These are phyloP conservation scores for Yamadazyma friedrichii DNA, from an alignment of 1,139 yeast species.

Conservation along the genomic window DNA sequence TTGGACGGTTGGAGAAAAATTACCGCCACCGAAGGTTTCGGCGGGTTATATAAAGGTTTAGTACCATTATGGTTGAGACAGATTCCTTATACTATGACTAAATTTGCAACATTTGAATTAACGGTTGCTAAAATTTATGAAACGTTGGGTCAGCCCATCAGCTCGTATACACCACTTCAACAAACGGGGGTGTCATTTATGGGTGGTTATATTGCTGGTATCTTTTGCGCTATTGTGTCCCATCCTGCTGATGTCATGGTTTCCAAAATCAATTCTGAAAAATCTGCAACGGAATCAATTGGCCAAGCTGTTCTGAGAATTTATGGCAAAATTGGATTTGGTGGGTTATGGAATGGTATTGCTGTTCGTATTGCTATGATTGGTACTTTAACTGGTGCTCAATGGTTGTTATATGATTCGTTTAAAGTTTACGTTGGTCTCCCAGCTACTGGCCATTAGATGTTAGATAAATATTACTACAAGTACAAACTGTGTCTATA, in stretches of 20 bases:
- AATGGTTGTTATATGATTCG: slow-evolving; percentile 93
- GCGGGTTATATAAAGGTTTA: slow-evolving; percentile 80
- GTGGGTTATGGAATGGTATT: slow-evolving; percentile 91
- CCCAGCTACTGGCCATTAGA: slow-evolving; percentile 77
- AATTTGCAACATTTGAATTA: slow-evolving; percentile 89
- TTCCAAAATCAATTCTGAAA: slow-evolving; percentile 80
- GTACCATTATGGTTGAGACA: slow-evolving; percentile 93
- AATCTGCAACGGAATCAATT: slow-evolving; percentile 62
- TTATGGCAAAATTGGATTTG: slow-evolving; percentile 78
- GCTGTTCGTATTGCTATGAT: slow-evolving; percentile 94
- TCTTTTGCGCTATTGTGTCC: slow-evolving; percentile 88
- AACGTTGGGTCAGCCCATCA: slow-evolving; percentile 44
- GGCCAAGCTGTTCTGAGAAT: slow-evolving; percentile 70
- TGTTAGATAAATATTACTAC: neutral
- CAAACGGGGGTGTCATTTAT: slow-evolving; percentile 93
- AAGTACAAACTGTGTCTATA: too few relatives aligned
- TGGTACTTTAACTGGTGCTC: slow-evolving; percentile 95
- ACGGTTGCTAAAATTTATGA: slow-evolving; percentile 73
- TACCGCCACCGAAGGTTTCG: slow-evolving; percentile 63
- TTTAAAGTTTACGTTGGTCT: slow-evolving; percentile 88
- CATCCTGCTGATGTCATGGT: slow-evolving; percentile 99
- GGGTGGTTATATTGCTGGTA: slow-evolving; percentile 96
- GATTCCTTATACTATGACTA: slow-evolving; percentile 95
- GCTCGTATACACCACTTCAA: slow-evolving; percentile 44
- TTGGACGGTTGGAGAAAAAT: slow-evolving; percentile 68